phyloP scores from a whole-genome alignment of 2,329 filamentous ascomycete genomes.

The Neobulgaria alba region DNA sequence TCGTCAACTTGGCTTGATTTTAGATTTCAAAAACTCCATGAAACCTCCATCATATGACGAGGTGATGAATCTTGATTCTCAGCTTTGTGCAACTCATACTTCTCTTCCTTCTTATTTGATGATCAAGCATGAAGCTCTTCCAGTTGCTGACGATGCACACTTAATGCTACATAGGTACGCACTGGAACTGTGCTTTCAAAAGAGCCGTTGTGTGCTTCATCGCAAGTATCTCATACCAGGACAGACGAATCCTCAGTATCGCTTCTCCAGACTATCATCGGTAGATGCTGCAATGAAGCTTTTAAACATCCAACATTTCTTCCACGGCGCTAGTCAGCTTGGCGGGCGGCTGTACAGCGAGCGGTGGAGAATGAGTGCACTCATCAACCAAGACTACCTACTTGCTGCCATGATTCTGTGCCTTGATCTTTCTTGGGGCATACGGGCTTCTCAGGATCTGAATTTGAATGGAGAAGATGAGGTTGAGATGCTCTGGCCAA shows the following conservation, averaged over 20 bases:
- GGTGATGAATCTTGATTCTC: constrained; percentile 33
- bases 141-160: constrained; percentile 6
- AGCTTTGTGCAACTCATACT: constrained; percentile 38
- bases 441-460: neutral
- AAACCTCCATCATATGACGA: constrained; percentile 36
- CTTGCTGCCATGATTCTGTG: constrained; percentile 52
- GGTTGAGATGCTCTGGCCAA: constrained; percentile 8
- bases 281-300: constrained; percentile 40
- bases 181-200: constrained; percentile 11
- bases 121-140: constrained; percentile 34
- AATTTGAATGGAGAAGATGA: constrained; percentile 1
- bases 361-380: constrained; percentile 46
- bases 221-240: constrained; percentile 11
- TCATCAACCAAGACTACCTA: constrained; percentile 51
- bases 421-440: constrained; percentile 27
- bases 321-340: constrained; percentile 41
- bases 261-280: constrained; percentile 43
- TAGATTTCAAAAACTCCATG: constrained; percentile 41
- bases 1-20: constrained; percentile 35
- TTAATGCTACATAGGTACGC: constrained; percentile 8
- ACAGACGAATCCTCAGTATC: constrained; percentile 27
- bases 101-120: constrained; percentile 33
- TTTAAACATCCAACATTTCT: constrained; percentile 37
- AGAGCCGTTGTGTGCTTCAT: constrained; percentile 13
- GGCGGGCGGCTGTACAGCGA: constrained; percentile 44